A percentile compares a stretch with the other conserved stretches of the same genome.
Conservation (phyloP, 1,139 yeast genomes). For the Candida sp. region DNA sequence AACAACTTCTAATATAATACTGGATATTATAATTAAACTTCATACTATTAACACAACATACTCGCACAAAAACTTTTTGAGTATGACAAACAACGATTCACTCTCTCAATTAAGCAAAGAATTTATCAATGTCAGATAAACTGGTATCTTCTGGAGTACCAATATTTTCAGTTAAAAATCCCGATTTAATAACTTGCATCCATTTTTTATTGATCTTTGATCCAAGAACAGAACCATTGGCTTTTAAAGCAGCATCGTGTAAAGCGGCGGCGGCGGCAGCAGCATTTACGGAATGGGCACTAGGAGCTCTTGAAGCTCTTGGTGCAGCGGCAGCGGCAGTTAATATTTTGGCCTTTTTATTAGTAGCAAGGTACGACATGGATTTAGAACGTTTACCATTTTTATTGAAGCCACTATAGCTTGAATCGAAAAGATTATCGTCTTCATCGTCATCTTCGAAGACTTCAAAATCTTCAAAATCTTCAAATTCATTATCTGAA, state of each 20-base stretch:
- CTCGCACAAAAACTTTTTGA: background rate
- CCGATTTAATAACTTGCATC: constrained; percentile 69
- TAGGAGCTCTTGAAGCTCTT: constrained; percentile 60
- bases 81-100: background rate
- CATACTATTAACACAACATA: background rate
- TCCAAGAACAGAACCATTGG: constrained; percentile 14
- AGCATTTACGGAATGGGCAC: constrained; percentile 56
- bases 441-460: constrained; percentile 33
- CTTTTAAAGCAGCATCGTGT: constrained; percentile 66
- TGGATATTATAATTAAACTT: constrained; percentile 1
- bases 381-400: constrained; percentile 62
- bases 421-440: constrained; percentile 13
- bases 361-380: constrained; percentile 48
- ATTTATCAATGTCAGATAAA: constrained; percentile 67
- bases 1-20: constrained; percentile 2
- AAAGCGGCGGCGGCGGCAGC: constrained; percentile 74
- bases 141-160: constrained; percentile 76
- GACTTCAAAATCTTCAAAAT: constrained; percentile 43
- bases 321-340: constrained; percentile 89
- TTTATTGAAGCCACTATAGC: constrained; percentile 29
- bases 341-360: constrained; percentile 50
- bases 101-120: constrained; percentile 36
- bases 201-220: constrained; percentile 48
- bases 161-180: constrained; percentile 71
- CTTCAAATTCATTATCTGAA: constrained; percentile 39